These are phyloP conservation scores for Boletus subcaerulescens DNA, from an alignment of 768 basidiomycete genomes.

Conservation along the genomic window DNA sequence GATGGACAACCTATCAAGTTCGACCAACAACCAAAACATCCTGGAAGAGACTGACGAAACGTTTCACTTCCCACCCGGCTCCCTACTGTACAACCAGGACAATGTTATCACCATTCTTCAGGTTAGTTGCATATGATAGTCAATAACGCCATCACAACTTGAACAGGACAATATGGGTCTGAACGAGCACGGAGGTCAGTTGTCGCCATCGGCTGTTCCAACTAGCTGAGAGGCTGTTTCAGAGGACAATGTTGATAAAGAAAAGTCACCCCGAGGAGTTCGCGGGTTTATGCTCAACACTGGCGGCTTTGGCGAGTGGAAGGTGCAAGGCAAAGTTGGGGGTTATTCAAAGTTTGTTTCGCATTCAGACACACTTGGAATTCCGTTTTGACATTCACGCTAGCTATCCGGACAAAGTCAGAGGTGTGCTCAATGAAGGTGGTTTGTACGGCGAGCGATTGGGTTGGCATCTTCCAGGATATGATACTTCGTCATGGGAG, in stretches of 20 bases:
- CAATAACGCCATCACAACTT: not conserved
- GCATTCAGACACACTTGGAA: not conserved
- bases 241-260: conserved; percentile 43
- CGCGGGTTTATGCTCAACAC: conserved; percentile 69
- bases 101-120: conserved; percentile 80
- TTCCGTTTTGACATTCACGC: not conserved
- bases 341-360: conserved; percentile 58
- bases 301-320: conserved; percentile 63
- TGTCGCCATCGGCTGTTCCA: not conserved
- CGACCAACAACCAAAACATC: conserved; percentile 60
- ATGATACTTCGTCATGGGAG: conserved; percentile 60
- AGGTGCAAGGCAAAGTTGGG: conserved; percentile 74
- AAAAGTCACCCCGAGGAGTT: conserved; percentile 75
- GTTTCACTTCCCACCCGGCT: conserved; percentile 58
- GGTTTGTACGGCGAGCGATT: conserved; percentile 67
- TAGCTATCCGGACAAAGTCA: conserved; percentile 72
- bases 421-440: conserved; percentile 71
- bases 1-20: conserved; percentile 32
- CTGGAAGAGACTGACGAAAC: conserved; percentile 66
- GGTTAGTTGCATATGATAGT: conserved; percentile 36
- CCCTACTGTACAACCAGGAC: conserved; percentile 50
- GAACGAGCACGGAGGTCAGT: conserved; percentile 56
- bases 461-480: conserved; percentile 76
- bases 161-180: conserved; percentile 76
- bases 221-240: not conserved